Conservation (phyloP, 1,284 basidiomycete genomes). For the Schizopora paradoxa region DNA sequence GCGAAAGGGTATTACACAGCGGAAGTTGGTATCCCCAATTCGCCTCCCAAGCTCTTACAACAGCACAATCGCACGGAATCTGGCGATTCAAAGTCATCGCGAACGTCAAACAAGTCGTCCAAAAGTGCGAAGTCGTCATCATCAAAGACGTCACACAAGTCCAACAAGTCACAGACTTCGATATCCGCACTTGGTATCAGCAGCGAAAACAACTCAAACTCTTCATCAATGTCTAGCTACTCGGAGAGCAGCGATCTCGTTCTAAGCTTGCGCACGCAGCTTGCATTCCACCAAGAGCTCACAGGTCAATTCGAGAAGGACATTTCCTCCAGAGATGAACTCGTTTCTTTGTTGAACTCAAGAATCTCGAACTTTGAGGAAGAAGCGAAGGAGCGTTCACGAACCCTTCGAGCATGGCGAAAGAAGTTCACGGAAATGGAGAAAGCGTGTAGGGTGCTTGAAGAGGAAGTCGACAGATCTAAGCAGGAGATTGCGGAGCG, state of each 20-base stretch:
- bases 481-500: slow-evolving; percentile 64
- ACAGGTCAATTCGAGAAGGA: slow-evolving; percentile 71
- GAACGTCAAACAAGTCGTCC: too few relatives aligned
- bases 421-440: slow-evolving; percentile 70
- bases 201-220: slow-evolving; percentile 1
- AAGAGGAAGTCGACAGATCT: slow-evolving; percentile 65
- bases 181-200: not conserved
- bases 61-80: slow-evolving; percentile 58
- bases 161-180: slow-evolving; percentile 8
- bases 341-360: slow-evolving; percentile 53
- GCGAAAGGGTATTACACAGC: slow-evolving; percentile 74
- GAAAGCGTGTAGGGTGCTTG: slow-evolving; percentile 51
- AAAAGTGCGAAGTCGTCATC: slow-evolving; percentile 8
- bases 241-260: slow-evolving; percentile 60
- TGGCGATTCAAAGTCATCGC: too few relatives aligned
- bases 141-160: slow-evolving; percentile 10
- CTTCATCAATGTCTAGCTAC: not conserved
- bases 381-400: slow-evolving; percentile 53
- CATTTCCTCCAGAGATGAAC: slow-evolving; percentile 61
- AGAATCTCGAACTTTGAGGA: slow-evolving; percentile 50
- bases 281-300: slow-evolving; percentile 63
- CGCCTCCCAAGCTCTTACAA: slow-evolving; percentile 46
- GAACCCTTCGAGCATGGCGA: slow-evolving; percentile 53
- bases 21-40: slow-evolving; percentile 61
- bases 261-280: slow-evolving; percentile 63